A percentile compares a stretch with the other conserved stretches of the same genome.
These are phyloP conservation scores for Ascochyta viciae-villosae DNA, from an alignment of 2,329 filamentous ascomycete species.

Conservation along the genomic window DNA sequence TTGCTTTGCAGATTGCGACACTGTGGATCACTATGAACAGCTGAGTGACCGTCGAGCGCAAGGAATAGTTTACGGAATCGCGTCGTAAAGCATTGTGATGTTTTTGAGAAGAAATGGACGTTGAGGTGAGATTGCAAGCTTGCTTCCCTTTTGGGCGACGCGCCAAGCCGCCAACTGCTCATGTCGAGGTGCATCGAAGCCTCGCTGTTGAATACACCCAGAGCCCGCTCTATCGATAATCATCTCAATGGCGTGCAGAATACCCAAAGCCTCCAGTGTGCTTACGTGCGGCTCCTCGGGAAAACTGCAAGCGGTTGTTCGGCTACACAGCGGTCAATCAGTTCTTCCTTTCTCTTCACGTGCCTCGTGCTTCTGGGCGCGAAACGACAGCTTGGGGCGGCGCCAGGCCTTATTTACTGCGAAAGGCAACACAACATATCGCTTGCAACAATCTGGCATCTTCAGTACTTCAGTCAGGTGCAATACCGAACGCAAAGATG, in stretches of 20 bases:
- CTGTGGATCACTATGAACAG: no score
- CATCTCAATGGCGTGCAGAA: constrained; percentile 27
- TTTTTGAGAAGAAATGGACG: background rate
- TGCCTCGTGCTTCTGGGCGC: constrained; percentile 36
- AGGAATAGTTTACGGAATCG: background rate
- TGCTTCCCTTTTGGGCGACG: constrained; percentile 4
- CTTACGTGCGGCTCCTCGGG: constrained; percentile 17
- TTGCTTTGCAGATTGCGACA: background rate
- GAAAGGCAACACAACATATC: constrained; percentile 4
- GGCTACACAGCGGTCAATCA: constrained; percentile 24
- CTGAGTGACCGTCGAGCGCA: no score
- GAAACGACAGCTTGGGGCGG: constrained; percentile 14
- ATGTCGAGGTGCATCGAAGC: constrained; percentile 7
- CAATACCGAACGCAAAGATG: constrained; percentile 17
- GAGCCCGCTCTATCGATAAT: constrained; percentile 14
- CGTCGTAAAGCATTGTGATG: background rate
- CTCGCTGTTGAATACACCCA: constrained; percentile 17
- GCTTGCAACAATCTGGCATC: constrained; percentile 11
- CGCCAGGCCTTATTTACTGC: constrained; percentile 1
- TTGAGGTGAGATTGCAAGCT: constrained; percentile 5
- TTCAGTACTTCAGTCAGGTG: constrained; percentile 31
- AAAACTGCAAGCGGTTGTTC: constrained; percentile 11
- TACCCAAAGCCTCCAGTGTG: constrained; percentile 18
- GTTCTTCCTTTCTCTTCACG: constrained; percentile 37
- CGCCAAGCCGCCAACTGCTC: background rate